Evolutionary conservation across 2,329 filamentous ascomycete species (phyloP).

Genomic region (Venturia asperata): DNA sequence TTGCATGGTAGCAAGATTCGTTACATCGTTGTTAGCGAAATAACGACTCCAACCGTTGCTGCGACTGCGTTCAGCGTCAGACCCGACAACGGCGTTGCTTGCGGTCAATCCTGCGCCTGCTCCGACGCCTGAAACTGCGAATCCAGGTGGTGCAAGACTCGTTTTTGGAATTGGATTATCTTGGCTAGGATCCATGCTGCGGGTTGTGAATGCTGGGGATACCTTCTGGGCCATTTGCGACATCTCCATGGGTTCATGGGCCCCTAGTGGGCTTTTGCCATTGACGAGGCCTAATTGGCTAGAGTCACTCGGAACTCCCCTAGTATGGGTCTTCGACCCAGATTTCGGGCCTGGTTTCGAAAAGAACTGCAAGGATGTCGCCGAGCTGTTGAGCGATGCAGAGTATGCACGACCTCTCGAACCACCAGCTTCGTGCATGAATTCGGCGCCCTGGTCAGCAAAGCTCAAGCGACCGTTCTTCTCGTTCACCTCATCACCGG

Average conservation of each 20-base stretch:
- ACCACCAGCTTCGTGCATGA: constrained; percentile 46
- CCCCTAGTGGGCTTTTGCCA: constrained; percentile 41
- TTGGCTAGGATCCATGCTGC: constrained; percentile 21
- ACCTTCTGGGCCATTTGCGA: constrained; percentile 37
- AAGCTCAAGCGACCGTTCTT: constrained; percentile 42
- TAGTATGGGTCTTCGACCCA: constrained; percentile 35
- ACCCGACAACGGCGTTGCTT: constrained; percentile 31
- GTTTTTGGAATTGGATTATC: constrained; percentile 13
- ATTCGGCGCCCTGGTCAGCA: constrained; percentile 44
- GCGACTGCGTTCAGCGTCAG: constrained; percentile 29
- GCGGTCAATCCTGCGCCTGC: constrained; percentile 29
- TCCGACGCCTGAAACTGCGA: constrained; percentile 38
- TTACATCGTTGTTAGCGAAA: constrained; percentile 65
- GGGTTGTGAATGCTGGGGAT: constrained; percentile 27
- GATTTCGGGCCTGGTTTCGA: constrained; percentile 24
- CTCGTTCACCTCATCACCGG: constrained; percentile 51
- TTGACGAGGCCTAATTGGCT: constrained; percentile 55
- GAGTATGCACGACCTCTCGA: constrained; percentile 26
- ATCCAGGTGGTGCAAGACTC: constrained; percentile 29
- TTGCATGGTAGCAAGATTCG: constrained; percentile 21
- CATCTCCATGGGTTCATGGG: constrained; percentile 39
- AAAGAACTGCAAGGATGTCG: constrained; percentile 35
- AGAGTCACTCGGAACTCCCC: constrained; percentile 46
- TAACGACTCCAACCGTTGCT: constrained; percentile 74
- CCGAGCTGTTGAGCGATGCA: constrained; percentile 30